These are phyloP conservation scores for Microstegium vimineum DNA, from an alignment of 176 grass and related monocot species.

Conservation along the genomic window DNA sequence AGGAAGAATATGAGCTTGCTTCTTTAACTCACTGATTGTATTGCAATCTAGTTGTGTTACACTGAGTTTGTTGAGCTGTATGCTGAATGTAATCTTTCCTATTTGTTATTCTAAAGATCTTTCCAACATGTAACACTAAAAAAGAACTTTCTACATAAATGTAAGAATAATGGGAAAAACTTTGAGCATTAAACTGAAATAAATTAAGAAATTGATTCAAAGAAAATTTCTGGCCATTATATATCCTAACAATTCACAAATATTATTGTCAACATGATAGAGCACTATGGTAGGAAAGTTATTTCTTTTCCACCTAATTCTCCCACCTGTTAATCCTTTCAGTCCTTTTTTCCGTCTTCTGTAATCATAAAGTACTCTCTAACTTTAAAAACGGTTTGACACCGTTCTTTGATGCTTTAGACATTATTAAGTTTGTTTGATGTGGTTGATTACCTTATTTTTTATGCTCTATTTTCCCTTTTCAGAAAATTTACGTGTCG, in stretches of 20 bases:
- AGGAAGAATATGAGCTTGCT: background rate
- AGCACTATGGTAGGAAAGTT: background rate
- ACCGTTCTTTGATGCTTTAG: background rate
- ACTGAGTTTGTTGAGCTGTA: background rate
- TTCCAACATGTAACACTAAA: slow-evolving; percentile 7
- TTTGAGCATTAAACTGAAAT: background rate
- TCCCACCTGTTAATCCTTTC: background rate
- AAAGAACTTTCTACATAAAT: slow-evolving; percentile 1
- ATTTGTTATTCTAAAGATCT: slow-evolving; percentile 1
- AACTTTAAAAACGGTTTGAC: background rate
- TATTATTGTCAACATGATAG: slow-evolving; percentile 2
- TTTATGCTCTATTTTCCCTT: background rate
- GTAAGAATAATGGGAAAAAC: background rate
- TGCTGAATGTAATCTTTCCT: background rate
- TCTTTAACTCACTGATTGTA: slow-evolving; percentile 6
- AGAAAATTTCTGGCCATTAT: background rate
- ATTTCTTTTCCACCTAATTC: background rate
- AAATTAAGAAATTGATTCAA: background rate
- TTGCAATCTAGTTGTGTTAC: background rate
- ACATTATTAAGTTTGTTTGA: slow-evolving; percentile 13
- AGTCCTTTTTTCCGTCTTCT: background rate
- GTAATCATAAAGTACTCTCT: background rate
- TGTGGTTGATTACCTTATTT: background rate
- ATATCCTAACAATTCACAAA: background rate
- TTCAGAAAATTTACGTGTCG: background rate